Conservation (phyloP, 106 monocot species). For the Vanilla planifolia region DNA sequence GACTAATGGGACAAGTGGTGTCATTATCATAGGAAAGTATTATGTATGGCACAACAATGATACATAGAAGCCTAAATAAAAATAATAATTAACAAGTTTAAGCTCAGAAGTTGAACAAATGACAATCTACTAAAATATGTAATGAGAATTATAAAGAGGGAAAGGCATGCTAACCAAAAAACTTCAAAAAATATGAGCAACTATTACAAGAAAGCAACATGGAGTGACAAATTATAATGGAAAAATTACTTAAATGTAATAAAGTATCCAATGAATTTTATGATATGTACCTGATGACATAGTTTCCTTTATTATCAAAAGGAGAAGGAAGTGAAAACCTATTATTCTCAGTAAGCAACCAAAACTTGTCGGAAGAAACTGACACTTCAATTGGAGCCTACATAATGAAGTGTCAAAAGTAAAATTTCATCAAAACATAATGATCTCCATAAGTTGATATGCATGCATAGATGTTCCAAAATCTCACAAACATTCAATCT, state of each 20-base stretch:
- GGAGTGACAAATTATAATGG: not conserved
- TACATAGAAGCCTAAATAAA: too few relatives aligned
- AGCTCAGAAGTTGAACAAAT: too few relatives aligned
- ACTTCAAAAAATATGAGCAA: too few relatives aligned
- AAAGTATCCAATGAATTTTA: not conserved
- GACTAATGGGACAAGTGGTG: too few relatives aligned
- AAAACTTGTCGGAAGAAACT: conserved; percentile 91
- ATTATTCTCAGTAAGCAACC: conserved; percentile 56
- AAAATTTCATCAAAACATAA: not conserved
- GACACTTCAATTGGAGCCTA: conserved; percentile 83
- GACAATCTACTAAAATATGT: too few relatives aligned
- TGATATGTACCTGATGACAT: conserved; percentile 68
- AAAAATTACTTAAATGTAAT: not conserved
- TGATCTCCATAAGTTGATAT: too few relatives aligned
- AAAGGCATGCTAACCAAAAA: not conserved
- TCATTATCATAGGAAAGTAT: too few relatives aligned
- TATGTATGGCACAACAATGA: too few relatives aligned
- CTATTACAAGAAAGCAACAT: not conserved
- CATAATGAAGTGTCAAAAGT: conserved; percentile 2
- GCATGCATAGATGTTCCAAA: too few relatives aligned
- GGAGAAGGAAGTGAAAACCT: conserved; percentile 74
- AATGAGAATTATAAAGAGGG: too few relatives aligned
- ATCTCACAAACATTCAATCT: too few relatives aligned
- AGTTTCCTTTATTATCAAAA: conserved; percentile 85
- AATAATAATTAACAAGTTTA: too few relatives aligned